Conservation (phyloP, 139 green algal genomes). For the Chlamydomonas urium region DNA sequence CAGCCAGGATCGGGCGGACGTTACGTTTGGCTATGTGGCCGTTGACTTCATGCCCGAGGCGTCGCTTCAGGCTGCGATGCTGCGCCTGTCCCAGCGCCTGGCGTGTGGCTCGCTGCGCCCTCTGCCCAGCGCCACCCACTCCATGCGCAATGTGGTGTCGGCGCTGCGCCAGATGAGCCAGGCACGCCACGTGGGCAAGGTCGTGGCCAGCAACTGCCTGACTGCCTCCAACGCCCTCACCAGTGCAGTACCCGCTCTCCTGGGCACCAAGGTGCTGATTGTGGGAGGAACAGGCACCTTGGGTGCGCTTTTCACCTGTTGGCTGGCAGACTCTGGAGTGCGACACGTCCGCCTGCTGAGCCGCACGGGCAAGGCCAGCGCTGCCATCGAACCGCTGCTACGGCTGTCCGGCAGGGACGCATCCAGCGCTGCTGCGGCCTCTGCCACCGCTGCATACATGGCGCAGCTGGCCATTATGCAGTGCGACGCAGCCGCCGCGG, state of each 20-base stretch:
- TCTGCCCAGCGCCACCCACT: constrained; percentile 31
- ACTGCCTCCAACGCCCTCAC: neutral
- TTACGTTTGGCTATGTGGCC: constrained; percentile 68
- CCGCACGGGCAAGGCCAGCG: constrained; percentile 47
- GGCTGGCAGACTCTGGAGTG: constrained; percentile 46
- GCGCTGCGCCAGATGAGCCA: constrained; percentile 79
- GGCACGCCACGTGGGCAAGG: constrained; percentile 79
- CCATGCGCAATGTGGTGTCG: constrained; percentile 32
- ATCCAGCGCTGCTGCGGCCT: too few relatives aligned
- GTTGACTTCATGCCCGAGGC: constrained; percentile 79
- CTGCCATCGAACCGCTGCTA: neutral
- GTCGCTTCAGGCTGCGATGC: constrained; percentile 17
- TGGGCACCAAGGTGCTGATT: constrained; percentile 54
- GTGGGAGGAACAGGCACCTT: constrained; percentile 74
- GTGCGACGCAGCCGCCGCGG: constrained; percentile 31
- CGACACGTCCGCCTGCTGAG: constrained; percentile 43
- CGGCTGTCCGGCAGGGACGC: too few relatives aligned
- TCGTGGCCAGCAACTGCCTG: constrained; percentile 52
- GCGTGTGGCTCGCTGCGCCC: constrained; percentile 28
- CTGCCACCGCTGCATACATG: too few relatives aligned
- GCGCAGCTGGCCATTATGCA: constrained; percentile 17
- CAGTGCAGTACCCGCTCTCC: too few relatives aligned
- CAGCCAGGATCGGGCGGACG: constrained; percentile 68
- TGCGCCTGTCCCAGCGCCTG: constrained; percentile 30
- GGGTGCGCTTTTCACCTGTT: constrained; percentile 52